Conservation (phyloP, 2,329 filamentous ascomycete species). For the Aureobasidium sp. region DNA sequence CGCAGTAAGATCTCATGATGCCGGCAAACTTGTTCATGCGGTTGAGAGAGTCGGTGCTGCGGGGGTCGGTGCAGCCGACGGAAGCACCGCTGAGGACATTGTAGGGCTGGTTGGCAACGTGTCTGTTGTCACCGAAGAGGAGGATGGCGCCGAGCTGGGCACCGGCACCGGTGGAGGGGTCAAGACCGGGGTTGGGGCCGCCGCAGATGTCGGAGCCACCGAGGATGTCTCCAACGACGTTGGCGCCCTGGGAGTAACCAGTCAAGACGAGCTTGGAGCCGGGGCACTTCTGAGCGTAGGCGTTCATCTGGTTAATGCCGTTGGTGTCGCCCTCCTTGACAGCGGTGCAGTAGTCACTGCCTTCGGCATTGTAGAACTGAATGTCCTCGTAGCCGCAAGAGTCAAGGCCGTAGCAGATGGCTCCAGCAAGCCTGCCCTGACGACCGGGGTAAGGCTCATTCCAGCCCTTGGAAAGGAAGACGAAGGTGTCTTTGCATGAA, state of each 20-base stretch:
- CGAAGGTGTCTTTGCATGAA: slow-evolving; percentile 18
- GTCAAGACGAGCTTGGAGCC: slow-evolving; percentile 20
- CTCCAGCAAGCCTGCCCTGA: slow-evolving; percentile 17
- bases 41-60: slow-evolving; percentile 18
- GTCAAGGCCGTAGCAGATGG: slow-evolving; percentile 17
- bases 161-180: slow-evolving; percentile 15
- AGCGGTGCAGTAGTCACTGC: slow-evolving; percentile 29
- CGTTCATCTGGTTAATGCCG: slow-evolving; percentile 1
- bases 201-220: slow-evolving; percentile 24
- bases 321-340: slow-evolving; percentile 28
- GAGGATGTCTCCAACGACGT: slow-evolving; percentile 23
- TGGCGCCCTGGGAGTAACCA: slow-evolving; percentile 24
- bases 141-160: slow-evolving; percentile 18
- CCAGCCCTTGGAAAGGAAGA: slow-evolving; percentile 20
- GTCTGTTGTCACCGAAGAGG: slow-evolving; percentile 24
- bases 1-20: slow-evolving; percentile 29
- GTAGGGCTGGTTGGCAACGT: slow-evolving; percentile 22
- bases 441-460: slow-evolving; percentile 18
- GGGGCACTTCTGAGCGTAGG: slow-evolving; percentile 17
- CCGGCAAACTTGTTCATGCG: slow-evolving; percentile 14
- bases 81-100: slow-evolving; percentile 21
- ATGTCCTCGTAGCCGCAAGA: slow-evolving; percentile 20
- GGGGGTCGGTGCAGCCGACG: slow-evolving; percentile 22
- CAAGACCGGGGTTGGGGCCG: slow-evolving; percentile 33
- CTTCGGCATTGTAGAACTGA: slow-evolving; percentile 14